Evolutionary conservation across 305 asterid genomes (phyloP), one percentile per base, ranked within the genome.

Genomic region (Andrographis paniculata): DNA sequence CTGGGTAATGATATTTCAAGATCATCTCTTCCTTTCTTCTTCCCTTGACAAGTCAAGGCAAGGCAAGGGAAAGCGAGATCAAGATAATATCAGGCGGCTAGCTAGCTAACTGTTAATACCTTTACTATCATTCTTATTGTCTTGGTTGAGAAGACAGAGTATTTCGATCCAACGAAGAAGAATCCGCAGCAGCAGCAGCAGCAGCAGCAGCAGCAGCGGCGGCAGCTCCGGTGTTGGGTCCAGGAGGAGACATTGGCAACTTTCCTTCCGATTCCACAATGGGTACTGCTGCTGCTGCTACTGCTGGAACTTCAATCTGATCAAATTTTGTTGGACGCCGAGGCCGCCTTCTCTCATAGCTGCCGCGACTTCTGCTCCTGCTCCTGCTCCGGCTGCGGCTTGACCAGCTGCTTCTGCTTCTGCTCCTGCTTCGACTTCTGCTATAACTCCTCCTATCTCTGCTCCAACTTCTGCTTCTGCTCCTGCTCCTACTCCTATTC

Each of bases 251-350:
- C 51, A 51, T 24, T 17, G 71, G 62, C 18, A 63, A 19, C 56
- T 43, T 45, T 42, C 45, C 72, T 24, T 45, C 59, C 14, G 71
- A n/a, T 1, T 14, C 13, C 40, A 35, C 40, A 8, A 44, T 59
- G 36, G 53, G 71, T 16, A 47, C 64, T 44, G 55, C 71, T 17
- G 84, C n/a, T n/a, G n/a, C n/a, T n/a, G n/a, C n/a, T n/a, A n/a
- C 75, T 45, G 58, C 65, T 0, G 70, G 57, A 30, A 63, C 69
- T 5, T 69, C 85, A 83, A 80, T 77, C 65, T 74, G 82, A 66
- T 87, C 97, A 18, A 87, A 87, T 59, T 79, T 84, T 0, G 82
- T 46, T 58, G 59, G 56, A 23, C 95, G 91, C 4, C 53, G 62
- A 1, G 84, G 86, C 65, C 76, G 68, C 70, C 87, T 77, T 45